Conservation (phyloP, 2,329 filamentous ascomycete species). For the Arthroderma uncinatum region DNA sequence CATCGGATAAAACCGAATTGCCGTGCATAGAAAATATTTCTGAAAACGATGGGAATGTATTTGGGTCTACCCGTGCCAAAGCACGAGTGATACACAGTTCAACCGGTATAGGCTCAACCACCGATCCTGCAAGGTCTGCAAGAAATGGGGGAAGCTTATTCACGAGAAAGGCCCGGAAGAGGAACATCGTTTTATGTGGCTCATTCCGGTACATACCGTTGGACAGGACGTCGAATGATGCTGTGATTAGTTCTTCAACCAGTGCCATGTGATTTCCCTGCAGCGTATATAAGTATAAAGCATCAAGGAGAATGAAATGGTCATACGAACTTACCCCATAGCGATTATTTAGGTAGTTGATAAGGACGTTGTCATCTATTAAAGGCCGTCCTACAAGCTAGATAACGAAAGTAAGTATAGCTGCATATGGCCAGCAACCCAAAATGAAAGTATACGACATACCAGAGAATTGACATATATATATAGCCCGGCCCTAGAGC, state of each 20-base stretch:
- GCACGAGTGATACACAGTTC: slow-evolving; percentile 57
- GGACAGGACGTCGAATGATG: slow-evolving; percentile 79
- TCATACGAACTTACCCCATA: slow-evolving; percentile 53
- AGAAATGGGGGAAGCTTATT: slow-evolving; percentile 57
- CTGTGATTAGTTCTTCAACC: slow-evolving; percentile 71
- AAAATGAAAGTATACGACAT: slow-evolving; percentile 23
- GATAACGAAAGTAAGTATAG: slow-evolving; percentile 24
- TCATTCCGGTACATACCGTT: slow-evolving; percentile 70
- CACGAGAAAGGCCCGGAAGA: slow-evolving; percentile 78
- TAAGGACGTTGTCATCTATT: slow-evolving; percentile 66
- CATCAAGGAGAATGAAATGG: background rate
- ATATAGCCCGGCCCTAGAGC: slow-evolving; percentile 72
- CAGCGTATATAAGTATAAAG: slow-evolving; percentile 7
- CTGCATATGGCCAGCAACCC: background rate
- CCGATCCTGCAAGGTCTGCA: slow-evolving; percentile 44
- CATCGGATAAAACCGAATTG: slow-evolving; percentile 51
- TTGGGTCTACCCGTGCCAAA: slow-evolving; percentile 51
- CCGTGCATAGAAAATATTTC: slow-evolving; percentile 51
- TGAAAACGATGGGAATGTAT: slow-evolving; percentile 53
- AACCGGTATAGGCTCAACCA: slow-evolving; percentile 48
- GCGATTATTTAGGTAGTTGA: slow-evolving; percentile 71
- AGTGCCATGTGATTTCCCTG: slow-evolving; percentile 67
- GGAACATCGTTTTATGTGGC: slow-evolving; percentile 49
- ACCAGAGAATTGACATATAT: slow-evolving; percentile 75
- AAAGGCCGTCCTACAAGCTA: slow-evolving; percentile 72